Evolutionary conservation across 352 stramenopile species (phyloP).

Genomic region (Phytophthora meadii): DNA sequence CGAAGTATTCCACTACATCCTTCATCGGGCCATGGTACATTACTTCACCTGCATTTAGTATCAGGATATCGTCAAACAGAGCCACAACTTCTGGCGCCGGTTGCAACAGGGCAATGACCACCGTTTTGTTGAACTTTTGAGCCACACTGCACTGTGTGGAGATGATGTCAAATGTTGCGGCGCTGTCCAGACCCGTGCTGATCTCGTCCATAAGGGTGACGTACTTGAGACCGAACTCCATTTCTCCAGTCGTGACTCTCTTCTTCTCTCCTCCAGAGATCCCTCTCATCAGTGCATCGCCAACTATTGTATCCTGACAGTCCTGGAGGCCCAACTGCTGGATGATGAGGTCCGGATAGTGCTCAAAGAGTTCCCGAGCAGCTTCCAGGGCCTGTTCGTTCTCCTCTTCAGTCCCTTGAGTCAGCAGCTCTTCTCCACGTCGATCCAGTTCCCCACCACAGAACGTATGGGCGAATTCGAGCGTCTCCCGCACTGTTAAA

Average conservation of each 20-base stretch:
- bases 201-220: constrained; percentile 92
- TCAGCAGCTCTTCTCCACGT: constrained; percentile 29
- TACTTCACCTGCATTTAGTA: constrained; percentile 47
- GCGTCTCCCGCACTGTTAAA: constrained; percentile 54
- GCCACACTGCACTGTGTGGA: constrained; percentile 33
- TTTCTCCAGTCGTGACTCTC: constrained; percentile 55
- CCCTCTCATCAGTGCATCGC: constrained; percentile 47
- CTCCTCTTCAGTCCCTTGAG: constrained; percentile 40
- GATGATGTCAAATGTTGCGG: constrained; percentile 52
- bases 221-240: constrained; percentile 78
- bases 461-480: constrained; percentile 49
- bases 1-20: constrained; percentile 38
- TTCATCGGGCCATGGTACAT: constrained; percentile 41
- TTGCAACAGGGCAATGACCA: constrained; percentile 83
- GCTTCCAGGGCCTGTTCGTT: constrained; percentile 28
- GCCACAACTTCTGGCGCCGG: constrained; percentile 57
- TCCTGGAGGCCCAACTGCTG: constrained; percentile 49
- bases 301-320: constrained; percentile 59
- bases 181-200: constrained; percentile 89
- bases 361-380: constrained; percentile 24
- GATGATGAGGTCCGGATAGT: constrained; percentile 51
- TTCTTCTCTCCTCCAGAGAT: constrained; percentile 58
- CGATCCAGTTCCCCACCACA: constrained; percentile 37
- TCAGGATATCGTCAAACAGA: constrained; percentile 55
- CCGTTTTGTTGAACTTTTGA: constrained; percentile 43